phyloP scores from a whole-genome alignment of 176 grass and related monocot genomes.

The Oryza meyeriana region DNA sequence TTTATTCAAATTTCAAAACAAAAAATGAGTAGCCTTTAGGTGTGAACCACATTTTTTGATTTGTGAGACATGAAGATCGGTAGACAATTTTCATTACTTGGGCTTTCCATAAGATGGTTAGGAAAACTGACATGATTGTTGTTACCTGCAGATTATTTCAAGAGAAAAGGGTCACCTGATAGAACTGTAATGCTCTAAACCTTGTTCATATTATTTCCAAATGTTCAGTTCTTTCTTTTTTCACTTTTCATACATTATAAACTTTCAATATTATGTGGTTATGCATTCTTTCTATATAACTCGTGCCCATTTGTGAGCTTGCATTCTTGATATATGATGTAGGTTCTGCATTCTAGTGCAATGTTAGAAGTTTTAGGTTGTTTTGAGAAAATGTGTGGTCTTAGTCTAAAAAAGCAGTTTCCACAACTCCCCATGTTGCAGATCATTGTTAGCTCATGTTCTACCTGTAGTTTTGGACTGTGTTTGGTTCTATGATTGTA shows the following conservation, averaged over 20 bases:
- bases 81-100: not conserved
- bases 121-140: constrained; percentile 19
- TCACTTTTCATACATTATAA: constrained; percentile 2
- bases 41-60: constrained; percentile 12
- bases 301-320: constrained; percentile 16
- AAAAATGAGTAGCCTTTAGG: not conserved
- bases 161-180: not conserved
- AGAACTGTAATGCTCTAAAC: not conserved
- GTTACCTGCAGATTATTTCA: constrained; percentile 28
- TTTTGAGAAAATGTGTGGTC: not conserved
- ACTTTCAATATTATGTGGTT: not conserved
- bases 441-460: constrained; percentile 3
- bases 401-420: constrained; percentile 6
- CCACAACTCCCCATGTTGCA: not conserved
- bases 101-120: not conserved
- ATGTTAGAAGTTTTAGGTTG: not conserved
- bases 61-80: constrained; percentile 4
- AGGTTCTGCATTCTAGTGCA: not conserved
- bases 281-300: not conserved
- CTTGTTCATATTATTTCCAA: constrained; percentile 14
- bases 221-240: constrained; percentile 23
- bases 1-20: not conserved
- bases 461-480: constrained; percentile 6
- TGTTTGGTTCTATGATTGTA: constrained; percentile 11
- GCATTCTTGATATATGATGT: not conserved